A percentile compares a stretch with the other conserved stretches of the same genome.
Evolutionary conservation across 2,329 filamentous ascomycete genomes (phyloP).

Genomic region (Fusarium acutatum): DNA sequence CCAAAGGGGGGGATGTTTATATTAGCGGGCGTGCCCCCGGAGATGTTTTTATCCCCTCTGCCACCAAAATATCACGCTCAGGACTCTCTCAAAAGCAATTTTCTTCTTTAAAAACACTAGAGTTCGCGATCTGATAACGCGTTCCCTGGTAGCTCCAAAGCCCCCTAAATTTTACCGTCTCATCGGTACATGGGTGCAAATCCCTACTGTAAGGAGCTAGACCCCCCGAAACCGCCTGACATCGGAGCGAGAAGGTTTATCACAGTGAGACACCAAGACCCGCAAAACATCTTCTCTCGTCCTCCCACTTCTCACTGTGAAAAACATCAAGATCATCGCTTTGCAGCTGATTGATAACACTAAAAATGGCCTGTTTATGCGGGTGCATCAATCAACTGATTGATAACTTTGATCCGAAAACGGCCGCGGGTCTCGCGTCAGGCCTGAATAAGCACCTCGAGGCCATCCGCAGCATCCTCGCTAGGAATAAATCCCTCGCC

Average conservation of each 20-base stretch:
- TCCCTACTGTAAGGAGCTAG: neutral
- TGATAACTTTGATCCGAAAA: slow-evolving; percentile 31
- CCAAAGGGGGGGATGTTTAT: neutral
- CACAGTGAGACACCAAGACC: slow-evolving; percentile 29
- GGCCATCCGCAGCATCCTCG: slow-evolving; percentile 37
- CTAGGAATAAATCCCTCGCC: slow-evolving; percentile 41
- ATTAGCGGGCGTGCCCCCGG: neutral
- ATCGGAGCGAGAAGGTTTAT: slow-evolving; percentile 23
- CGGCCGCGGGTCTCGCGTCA: slow-evolving; percentile 33
- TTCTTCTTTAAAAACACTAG: neutral
- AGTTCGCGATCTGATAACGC: neutral
- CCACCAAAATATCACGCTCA: neutral
- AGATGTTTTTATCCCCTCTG: fast-evolving
- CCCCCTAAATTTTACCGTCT: neutral
- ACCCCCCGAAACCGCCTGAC: neutral
- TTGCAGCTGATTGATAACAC: neutral
- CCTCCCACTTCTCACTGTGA: slow-evolving; percentile 24
- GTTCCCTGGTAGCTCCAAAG: neutral
- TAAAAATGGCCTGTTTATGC: slow-evolving; percentile 36
- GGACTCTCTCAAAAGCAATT: too few species aligned
- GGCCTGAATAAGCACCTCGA: slow-evolving; percentile 42
- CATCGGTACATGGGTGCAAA: neutral
- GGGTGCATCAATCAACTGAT: slow-evolving; percentile 34
- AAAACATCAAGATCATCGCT: neutral
- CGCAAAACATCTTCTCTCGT: neutral